phyloP scores from a whole-genome alignment of 352 stramenopile genomes.

The Halophytophthora polymorphica region DNA sequence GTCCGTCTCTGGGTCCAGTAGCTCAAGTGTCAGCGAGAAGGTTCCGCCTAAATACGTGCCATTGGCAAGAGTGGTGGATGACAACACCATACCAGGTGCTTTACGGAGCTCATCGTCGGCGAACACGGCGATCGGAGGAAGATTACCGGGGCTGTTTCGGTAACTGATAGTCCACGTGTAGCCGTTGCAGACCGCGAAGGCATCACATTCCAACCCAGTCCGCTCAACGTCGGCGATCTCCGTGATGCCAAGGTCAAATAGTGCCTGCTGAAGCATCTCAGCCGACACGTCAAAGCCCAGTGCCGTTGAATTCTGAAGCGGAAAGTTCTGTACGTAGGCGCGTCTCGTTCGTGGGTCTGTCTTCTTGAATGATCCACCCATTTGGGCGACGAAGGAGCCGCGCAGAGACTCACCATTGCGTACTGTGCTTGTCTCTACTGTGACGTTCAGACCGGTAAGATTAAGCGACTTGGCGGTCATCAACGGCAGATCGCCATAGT shows the following conservation, averaged over 20 bases:
- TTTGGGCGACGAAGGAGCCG: slow-evolving; percentile 44
- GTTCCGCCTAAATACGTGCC: slow-evolving; percentile 67
- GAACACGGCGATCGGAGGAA: slow-evolving; percentile 55
- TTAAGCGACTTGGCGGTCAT: slow-evolving; percentile 43
- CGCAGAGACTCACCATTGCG: slow-evolving; percentile 50
- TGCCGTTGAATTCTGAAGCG: slow-evolving; percentile 37
- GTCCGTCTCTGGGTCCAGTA: slow-evolving; percentile 45
- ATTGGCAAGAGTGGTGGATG: slow-evolving; percentile 49
- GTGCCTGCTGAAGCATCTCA: slow-evolving; percentile 20
- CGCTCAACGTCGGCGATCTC: slow-evolving; percentile 37
- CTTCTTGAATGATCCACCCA: slow-evolving; percentile 62
- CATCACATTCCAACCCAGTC: slow-evolving; percentile 44
- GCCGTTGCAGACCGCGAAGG: slow-evolving; percentile 55
- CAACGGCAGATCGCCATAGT: slow-evolving; percentile 49
- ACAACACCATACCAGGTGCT: slow-evolving; percentile 22
- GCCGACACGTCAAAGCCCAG: slow-evolving; percentile 41
- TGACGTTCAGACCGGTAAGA: slow-evolving; percentile 44
- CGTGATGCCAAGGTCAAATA: slow-evolving; percentile 42
- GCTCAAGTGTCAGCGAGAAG: slow-evolving; percentile 54
- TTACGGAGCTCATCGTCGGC: slow-evolving; percentile 28
- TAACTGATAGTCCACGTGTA: slow-evolving; percentile 74
- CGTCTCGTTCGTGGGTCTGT: slow-evolving; percentile 32
- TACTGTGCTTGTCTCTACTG: slow-evolving; percentile 29
- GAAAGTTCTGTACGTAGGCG: slow-evolving; percentile 40
- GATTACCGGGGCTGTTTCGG: slow-evolving; percentile 51